Evolutionary conservation across 108 stramenopile species (phyloP).

Genomic region (Parmales sp.): DNA sequence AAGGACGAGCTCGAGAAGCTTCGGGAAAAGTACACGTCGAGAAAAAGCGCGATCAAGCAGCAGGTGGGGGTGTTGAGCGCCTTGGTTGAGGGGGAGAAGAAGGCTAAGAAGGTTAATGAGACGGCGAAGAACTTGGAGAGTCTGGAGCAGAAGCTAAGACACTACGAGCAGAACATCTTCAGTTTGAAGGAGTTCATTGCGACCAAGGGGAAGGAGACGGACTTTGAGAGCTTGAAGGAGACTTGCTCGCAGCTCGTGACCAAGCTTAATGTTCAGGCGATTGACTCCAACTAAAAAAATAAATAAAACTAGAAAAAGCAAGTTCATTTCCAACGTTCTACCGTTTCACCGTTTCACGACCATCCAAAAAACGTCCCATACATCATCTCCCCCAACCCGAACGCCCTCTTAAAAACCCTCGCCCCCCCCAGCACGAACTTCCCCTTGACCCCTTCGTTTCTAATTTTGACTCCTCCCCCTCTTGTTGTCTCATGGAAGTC

Average conservation of each 20-base stretch:
- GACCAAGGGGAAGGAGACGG: conserved; percentile 42
- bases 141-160: conserved; percentile 33
- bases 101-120: conserved; percentile 7
- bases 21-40: conserved; percentile 18
- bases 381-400: too few relatives aligned
- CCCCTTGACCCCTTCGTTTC: too few relatives aligned
- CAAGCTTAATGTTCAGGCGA: conserved; percentile 15
- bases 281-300: neutral
- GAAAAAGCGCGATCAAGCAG: conserved; percentile 30
- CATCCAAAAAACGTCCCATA: too few relatives aligned
- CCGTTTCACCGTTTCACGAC: too few relatives aligned
- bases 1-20: conserved; percentile 26
- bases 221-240: conserved; percentile 29
- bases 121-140: conserved; percentile 20
- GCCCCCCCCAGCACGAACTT: too few relatives aligned
- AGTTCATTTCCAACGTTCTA: too few relatives aligned
- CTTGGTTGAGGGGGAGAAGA: conserved; percentile 9
- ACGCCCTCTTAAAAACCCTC: too few relatives aligned
- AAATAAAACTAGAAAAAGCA: too few relatives aligned
- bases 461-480: too few relatives aligned
- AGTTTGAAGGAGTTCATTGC: conserved; percentile 37
- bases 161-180: conserved; percentile 47
- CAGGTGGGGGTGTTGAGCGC: conserved; percentile 25
- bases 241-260: conserved; percentile 22
- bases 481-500: too few relatives aligned